Evolutionary conservation across 108 stramenopile species (phyloP), one percentile per base, ranked within the genome.

Genomic region (Chaetoceros muelleri): DNA sequence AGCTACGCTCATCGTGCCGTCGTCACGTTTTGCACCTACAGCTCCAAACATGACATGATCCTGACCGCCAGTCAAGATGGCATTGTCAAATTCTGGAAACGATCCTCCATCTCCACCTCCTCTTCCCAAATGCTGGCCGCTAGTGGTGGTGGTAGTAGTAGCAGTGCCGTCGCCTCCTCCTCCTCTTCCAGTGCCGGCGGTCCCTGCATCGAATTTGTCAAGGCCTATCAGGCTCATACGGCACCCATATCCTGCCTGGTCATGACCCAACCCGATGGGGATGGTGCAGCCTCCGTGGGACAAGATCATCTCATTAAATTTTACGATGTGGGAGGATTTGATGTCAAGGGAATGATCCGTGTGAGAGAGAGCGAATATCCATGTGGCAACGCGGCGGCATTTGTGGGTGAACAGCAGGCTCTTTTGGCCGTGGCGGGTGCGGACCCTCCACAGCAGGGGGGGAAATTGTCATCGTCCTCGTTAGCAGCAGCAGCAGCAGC

Each of bases 71-170:
- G 74, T 31, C 22, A 57, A 50, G 96, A 99, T 66, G 99, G 97
- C 0, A 74, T 95, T 28, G 90, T 99, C 49, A 98, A 98, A 66
- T 98, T 99, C 66, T 99, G 99, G 99, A 96, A 96, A 65, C 93
- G 96, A 44, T 74, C 74, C n/a, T 58, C 79, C 47, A 40, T 40
- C 34, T 40, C 34, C 34, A 57, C 73, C 53, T 27, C 46, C 3
- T 44, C 65, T 8, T 1, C 54, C 22, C 28, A 30, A 44, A 20
- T 19, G 30, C 28, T 29, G 53, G 21, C 48, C 19, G 40, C 65
- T 44, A 55, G 31, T 28, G 22, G 46, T 10, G 28, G 34, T 17
- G 46, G 46, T 24, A 44, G 53, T 23, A 30, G 18, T 22, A 30
- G 34, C 45, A 21, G 18, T 28, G 34, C 1, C 21, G 23, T 27